A percentile compares a stretch with the other conserved stretches of the same genome.
These are phyloP conservation scores for Venturiaceae sp. DNA, from an alignment of 2,329 filamentous ascomycete species.

Conservation along the genomic window DNA sequence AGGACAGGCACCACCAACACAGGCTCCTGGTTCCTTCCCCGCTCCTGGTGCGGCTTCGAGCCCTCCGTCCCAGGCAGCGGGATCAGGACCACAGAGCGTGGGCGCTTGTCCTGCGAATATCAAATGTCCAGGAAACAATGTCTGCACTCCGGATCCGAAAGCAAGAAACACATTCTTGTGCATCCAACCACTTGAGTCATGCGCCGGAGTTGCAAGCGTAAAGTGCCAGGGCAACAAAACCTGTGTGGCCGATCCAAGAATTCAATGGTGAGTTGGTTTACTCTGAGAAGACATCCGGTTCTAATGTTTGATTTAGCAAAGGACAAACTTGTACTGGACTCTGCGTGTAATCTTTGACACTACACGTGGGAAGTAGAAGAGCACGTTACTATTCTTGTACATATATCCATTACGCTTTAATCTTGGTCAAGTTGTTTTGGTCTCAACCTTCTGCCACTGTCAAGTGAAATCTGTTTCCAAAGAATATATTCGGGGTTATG, in stretches of 20 bases:
- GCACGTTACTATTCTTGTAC: too few relatives aligned
- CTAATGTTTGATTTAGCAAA: background rate
- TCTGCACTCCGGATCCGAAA: background rate
- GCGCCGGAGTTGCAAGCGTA: background rate
- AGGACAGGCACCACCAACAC: background rate
- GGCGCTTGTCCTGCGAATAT: background rate
- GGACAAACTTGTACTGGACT: background rate
- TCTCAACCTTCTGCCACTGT: too few relatives aligned
- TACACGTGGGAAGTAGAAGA: too few relatives aligned
- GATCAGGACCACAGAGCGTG: background rate
- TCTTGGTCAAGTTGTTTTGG: too few relatives aligned
- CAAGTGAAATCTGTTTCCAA: too few relatives aligned
- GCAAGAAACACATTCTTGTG: background rate
- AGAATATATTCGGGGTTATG: too few relatives aligned
- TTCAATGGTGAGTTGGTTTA: background rate
- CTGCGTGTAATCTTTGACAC: background rate
- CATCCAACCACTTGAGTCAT: background rate
- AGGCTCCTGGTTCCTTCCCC: background rate
- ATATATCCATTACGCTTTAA: too few relatives aligned
- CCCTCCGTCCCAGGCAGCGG: background rate
- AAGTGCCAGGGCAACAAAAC: background rate
- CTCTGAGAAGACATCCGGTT: too few relatives aligned
- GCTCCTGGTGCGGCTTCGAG: background rate
- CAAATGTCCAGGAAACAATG: background rate
- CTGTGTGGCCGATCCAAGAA: background rate